Percentiles rank a stretch among this genome's conserved stretches.
These are phyloP conservation scores for Suillus bovinus DNA, from an alignment of 768 basidiomycete genomes.

Conservation along the genomic window DNA sequence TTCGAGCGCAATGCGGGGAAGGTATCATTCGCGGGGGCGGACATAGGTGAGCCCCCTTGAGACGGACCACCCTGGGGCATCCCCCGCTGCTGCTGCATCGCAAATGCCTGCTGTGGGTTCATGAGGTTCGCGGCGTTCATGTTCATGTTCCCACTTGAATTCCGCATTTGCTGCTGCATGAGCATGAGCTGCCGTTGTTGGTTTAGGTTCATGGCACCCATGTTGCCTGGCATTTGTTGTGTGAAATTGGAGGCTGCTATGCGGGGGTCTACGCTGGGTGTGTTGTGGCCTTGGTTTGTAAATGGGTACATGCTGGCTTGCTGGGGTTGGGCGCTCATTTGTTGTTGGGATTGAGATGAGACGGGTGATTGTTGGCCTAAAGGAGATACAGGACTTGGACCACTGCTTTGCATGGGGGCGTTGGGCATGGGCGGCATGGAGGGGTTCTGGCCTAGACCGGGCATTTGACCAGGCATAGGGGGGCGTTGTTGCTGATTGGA, in stretches of 20 bases:
- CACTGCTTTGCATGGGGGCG: conserved; percentile 26
- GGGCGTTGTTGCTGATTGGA: conserved; percentile 28
- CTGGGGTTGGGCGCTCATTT: conserved; percentile 28
- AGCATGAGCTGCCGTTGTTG: conserved; percentile 50
- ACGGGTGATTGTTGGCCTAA: conserved; percentile 29
- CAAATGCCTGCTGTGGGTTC: conserved; percentile 35
- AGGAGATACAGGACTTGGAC: conserved; percentile 31
- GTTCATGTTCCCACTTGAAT: conserved; percentile 27
- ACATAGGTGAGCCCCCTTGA: conserved; percentile 42
- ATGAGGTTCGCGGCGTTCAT: conserved; percentile 31
- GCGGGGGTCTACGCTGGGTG: conserved; percentile 33
- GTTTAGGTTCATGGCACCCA: conserved; percentile 29
- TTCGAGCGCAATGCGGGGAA: conserved; percentile 59
- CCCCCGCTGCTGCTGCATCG: conserved; percentile 30
- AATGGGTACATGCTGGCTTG: conserved; percentile 36
- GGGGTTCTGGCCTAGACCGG: conserved; percentile 30
- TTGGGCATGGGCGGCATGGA: conserved; percentile 29
- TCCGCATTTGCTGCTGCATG: conserved; percentile 39
- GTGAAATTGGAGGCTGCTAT: conserved; percentile 28
- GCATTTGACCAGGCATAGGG: conserved; percentile 25
- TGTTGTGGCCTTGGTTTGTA: conserved; percentile 21
- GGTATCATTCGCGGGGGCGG: conserved; percentile 39
- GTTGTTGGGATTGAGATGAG: conserved; percentile 29
- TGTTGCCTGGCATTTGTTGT: conserved; percentile 30
- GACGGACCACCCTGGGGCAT: conserved; percentile 44